Conservation (phyloP, 2,329 filamentous ascomycete species). For the Botrytis medusae region DNA sequence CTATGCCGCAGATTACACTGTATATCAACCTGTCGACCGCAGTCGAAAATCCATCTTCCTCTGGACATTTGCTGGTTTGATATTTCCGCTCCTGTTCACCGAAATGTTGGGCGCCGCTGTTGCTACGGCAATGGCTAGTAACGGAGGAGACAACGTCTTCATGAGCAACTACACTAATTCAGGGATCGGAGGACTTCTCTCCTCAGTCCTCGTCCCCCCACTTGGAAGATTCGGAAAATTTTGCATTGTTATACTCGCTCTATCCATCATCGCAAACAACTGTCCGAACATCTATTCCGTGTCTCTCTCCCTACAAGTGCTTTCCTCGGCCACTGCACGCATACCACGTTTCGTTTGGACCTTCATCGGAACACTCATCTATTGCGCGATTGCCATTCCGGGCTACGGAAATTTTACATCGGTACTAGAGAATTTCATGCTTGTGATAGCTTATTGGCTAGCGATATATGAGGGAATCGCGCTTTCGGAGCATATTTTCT, state of each 20-base stretch:
- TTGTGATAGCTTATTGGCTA: slow-evolving; percentile 70
- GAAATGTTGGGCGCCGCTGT: slow-evolving; percentile 72
- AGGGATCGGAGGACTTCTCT: slow-evolving; percentile 66
- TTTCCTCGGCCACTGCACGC: slow-evolving; percentile 56
- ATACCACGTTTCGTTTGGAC: slow-evolving; percentile 71
- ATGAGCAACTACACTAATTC: slow-evolving; percentile 53
- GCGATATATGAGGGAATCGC: slow-evolving; percentile 68
- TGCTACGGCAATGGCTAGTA: slow-evolving; percentile 60
- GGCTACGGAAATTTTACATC: slow-evolving; percentile 65
- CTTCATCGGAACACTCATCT: slow-evolving; percentile 58
- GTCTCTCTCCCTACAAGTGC: slow-evolving; percentile 64
- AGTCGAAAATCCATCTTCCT: slow-evolving; percentile 63
- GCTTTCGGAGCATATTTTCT: slow-evolving; percentile 50
- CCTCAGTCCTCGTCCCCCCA: slow-evolving; percentile 57
- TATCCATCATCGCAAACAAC: slow-evolving; percentile 69
- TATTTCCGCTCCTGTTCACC: slow-evolving; percentile 70
- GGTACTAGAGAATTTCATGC: slow-evolving; percentile 70
- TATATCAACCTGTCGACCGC: slow-evolving; percentile 68
- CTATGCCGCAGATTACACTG: slow-evolving; percentile 76
- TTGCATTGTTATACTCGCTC: slow-evolving; percentile 64
- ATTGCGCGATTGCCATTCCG: slow-evolving; percentile 68
- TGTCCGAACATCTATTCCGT: slow-evolving; percentile 73
- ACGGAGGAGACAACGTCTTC: slow-evolving; percentile 56
- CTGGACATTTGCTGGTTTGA: slow-evolving; percentile 67
- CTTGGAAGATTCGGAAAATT: slow-evolving; percentile 71